Conservation (phyloP, 2,329 filamentous ascomycete genomes). For the Elsinoe batatas region DNA sequence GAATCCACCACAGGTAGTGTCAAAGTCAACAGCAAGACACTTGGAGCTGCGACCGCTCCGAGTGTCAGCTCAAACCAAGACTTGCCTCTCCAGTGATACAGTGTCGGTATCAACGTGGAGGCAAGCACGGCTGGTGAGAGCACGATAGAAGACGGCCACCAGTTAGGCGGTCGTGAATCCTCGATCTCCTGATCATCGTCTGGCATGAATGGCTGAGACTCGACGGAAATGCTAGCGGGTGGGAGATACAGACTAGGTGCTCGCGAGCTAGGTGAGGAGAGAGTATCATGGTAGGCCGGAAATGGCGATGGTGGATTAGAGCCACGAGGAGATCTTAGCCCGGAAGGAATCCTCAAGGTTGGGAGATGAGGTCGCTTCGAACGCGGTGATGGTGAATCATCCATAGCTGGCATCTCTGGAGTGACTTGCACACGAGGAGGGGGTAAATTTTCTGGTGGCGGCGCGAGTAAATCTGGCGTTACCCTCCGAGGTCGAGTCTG, state of each 20-base stretch:
- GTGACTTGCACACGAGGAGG: neutral
- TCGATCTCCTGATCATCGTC: slow-evolving; percentile 27
- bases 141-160: slow-evolving; percentile 73
- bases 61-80: slow-evolving; percentile 74
- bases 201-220: slow-evolving; percentile 39
- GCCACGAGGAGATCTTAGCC: slow-evolving; percentile 21
- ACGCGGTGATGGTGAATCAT: slow-evolving; percentile 20
- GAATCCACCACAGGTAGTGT: slow-evolving; percentile 86
- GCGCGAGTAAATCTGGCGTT: slow-evolving; percentile 1
- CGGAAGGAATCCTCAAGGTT: slow-evolving; percentile 32
- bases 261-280: slow-evolving; percentile 35
- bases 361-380: slow-evolving; percentile 27
- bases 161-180: slow-evolving; percentile 41
- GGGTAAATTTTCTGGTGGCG: neutral
- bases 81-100: slow-evolving; percentile 74
- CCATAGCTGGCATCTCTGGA: neutral
- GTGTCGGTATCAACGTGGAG: slow-evolving; percentile 74
- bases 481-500: neutral
- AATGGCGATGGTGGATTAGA: slow-evolving; percentile 51
- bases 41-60: slow-evolving; percentile 75
- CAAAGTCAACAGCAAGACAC: slow-evolving; percentile 78
- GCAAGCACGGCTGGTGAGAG: slow-evolving; percentile 62
- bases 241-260: slow-evolving; percentile 49
- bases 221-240: slow-evolving; percentile 40
- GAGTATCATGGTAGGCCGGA: slow-evolving; percentile 50